Evolutionary conservation across 2,329 filamentous ascomycete genomes (phyloP), one percentile per base, ranked within the genome.

Genomic region (Pseudogymnoascus destructans): DNA sequence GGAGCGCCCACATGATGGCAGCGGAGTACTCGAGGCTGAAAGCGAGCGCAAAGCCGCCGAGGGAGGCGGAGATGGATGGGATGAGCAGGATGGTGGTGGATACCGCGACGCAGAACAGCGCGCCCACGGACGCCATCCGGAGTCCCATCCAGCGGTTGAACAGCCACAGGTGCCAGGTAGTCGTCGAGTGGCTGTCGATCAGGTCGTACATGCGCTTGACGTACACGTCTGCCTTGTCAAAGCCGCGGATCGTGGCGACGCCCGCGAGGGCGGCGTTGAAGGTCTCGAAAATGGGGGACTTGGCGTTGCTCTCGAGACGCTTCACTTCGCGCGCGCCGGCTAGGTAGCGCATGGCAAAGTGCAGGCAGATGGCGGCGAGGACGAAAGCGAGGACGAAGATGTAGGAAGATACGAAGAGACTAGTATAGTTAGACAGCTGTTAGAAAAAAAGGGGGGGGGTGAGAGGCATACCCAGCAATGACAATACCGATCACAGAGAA

Each of bases 121-220:
- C 83, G 2, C 86, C 87, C 2, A 90, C 75, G 11, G 86, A 67
- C 15, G 79, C 76, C 79, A 91, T 85, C 3, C 87, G 79, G 72
- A 86, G 84, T 23, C 81, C 79, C 72, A 92, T 79, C 87, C 87
- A 92, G 30, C 86, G 78, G 67, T 88, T 88, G 68, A 88, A 85
- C 1, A 87, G 75, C 79, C 81, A 86, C 57, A 86, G 72, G 64
- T 87, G 79, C 75, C 81, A 86, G 27, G 79, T 82, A 0, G 85
- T 78, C 7, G 79, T 77, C 27, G 78, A 77, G 72, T 86, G 87
- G 36, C 78, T 76, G 67, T 92, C 87, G 15, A 92, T 79, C 63
- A 79, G 79, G 54, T 70, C 68, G 67, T 85, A 84, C 84, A 92
- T 90, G 58, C 81, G 77, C 9, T 82, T 75, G 49, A 87, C 74